Evolutionary conservation across 108 stramenopile genomes (phyloP).

Genomic region (Chaetoceros muelleri): DNA sequence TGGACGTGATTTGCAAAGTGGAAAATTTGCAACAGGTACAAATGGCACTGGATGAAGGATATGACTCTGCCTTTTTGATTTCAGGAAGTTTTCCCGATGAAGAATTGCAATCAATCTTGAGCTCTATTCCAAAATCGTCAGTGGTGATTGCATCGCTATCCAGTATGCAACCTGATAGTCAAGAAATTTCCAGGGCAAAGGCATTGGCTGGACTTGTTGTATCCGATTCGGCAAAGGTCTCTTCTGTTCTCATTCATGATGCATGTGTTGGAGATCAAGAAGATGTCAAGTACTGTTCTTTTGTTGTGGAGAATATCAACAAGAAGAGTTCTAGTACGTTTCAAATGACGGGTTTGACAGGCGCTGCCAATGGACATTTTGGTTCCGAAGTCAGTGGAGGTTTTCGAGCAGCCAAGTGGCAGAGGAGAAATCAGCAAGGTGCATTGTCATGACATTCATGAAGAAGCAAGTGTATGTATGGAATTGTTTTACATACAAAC

Average conservation of each 20-base stretch:
- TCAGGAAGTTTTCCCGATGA: slow-evolving; percentile 3
- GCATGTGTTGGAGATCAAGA: slow-evolving; percentile 47
- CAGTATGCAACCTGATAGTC: slow-evolving; percentile 38
- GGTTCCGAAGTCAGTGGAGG: background rate
- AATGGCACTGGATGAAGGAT: slow-evolving; percentile 11
- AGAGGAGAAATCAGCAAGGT: too few relatives aligned
- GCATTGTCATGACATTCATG: too few relatives aligned
- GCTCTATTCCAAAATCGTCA: slow-evolving; percentile 18
- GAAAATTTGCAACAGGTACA: slow-evolving; percentile 20
- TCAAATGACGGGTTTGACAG: slow-evolving; percentile 39
- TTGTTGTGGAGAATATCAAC: slow-evolving; percentile 35
- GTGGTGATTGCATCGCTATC: slow-evolving; percentile 30
- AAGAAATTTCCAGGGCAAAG: slow-evolving; percentile 19
- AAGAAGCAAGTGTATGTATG: too few relatives aligned
- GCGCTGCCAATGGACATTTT: background rate
- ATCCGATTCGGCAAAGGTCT: background rate
- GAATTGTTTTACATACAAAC: too few relatives aligned
- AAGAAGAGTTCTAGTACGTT: slow-evolving; percentile 47
- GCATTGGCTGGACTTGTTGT: background rate
- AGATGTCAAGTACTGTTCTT: slow-evolving; percentile 43
- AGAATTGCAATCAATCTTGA: slow-evolving; percentile 9
- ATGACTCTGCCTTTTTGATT: slow-evolving; percentile 25
- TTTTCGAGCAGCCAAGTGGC: background rate
- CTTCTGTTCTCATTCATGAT: slow-evolving; percentile 24
- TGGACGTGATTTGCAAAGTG: slow-evolving; percentile 38